A percentile compares a stretch with the other conserved stretches of the same genome.
Conservation (phyloP, 2,329 filamentous ascomycete genomes). For the Bipolaris sorokiniana region DNA sequence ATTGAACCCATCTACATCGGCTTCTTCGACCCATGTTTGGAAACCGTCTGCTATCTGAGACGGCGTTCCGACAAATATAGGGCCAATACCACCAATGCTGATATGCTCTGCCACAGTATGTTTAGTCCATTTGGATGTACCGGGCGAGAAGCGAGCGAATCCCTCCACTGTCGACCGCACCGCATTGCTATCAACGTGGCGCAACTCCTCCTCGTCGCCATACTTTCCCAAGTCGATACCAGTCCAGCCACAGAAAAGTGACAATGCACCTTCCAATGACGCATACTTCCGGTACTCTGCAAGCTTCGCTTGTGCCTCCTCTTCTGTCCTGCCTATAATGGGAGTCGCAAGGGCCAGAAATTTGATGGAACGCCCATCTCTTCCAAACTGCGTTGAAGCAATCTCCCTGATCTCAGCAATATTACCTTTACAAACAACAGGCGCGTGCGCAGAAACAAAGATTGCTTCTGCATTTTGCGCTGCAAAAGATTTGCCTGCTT, state of each 20-base stretch:
- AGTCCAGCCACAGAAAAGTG: constrained; percentile 77
- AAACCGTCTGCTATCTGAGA: constrained; percentile 70
- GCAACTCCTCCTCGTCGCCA: constrained; percentile 67
- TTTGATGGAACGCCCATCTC: constrained; percentile 68
- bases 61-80: constrained; percentile 68
- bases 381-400: constrained; percentile 60
- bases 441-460: constrained; percentile 70
- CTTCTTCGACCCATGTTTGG: constrained; percentile 70
- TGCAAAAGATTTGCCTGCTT: constrained; percentile 69
- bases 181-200: constrained; percentile 66
- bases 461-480: constrained; percentile 74
- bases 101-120: constrained; percentile 71
- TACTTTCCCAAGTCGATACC: constrained; percentile 68
- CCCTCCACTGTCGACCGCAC: constrained; percentile 64
- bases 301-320: constrained; percentile 70
- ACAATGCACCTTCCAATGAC: constrained; percentile 68
- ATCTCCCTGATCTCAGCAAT: constrained; percentile 67
- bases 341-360: constrained; percentile 71
- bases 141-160: constrained; percentile 63
- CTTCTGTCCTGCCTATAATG: constrained; percentile 68
- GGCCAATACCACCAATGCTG: constrained; percentile 70
- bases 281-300: constrained; percentile 67
- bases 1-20: constrained; percentile 77
- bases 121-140: constrained; percentile 73
- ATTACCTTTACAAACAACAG: constrained; percentile 65